Conservation (phyloP, 352 stramenopile species). For the Globisporangium carolinianum region DNA sequence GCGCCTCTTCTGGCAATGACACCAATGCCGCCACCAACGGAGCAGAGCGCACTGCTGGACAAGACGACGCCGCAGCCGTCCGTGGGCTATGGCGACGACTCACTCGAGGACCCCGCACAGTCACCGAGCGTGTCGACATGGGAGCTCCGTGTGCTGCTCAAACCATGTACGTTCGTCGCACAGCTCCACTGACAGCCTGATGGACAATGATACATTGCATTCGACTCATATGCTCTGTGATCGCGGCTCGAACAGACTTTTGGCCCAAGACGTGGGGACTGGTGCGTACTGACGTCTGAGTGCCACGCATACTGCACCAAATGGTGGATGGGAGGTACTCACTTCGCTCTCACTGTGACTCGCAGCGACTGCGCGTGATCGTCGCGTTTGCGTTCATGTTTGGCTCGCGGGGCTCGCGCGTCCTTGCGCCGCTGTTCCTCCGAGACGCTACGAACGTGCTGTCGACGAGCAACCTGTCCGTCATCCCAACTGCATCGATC, state of each 20-base stretch:
- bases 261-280: conserved; percentile 67
- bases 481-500: conserved; percentile 41
- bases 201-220: no score
- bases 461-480: conserved; percentile 24
- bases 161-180: conserved; percentile 41
- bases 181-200: not conserved
- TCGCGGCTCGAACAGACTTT: conserved; percentile 33
- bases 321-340: not conserved
- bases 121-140: conserved; percentile 30
- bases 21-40: conserved; percentile 13
- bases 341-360: not conserved
- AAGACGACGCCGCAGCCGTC: not conserved
- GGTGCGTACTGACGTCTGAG: conserved; percentile 13
- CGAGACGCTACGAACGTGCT: conserved; percentile 61
- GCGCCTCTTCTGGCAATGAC: no score
- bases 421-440: conserved; percentile 65
- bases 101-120: conserved; percentile 18
- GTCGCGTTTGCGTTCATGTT: conserved; percentile 67
- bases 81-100: not conserved
- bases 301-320: not conserved
- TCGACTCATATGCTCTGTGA: not conserved
- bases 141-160: conserved; percentile 61
- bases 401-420: conserved; percentile 52
- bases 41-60: conserved; percentile 31
- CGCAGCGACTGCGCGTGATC: conserved; percentile 47